Evolutionary conservation across 2,329 filamentous ascomycete species (phyloP).

Genomic region (Tolypocladium sp.): DNA sequence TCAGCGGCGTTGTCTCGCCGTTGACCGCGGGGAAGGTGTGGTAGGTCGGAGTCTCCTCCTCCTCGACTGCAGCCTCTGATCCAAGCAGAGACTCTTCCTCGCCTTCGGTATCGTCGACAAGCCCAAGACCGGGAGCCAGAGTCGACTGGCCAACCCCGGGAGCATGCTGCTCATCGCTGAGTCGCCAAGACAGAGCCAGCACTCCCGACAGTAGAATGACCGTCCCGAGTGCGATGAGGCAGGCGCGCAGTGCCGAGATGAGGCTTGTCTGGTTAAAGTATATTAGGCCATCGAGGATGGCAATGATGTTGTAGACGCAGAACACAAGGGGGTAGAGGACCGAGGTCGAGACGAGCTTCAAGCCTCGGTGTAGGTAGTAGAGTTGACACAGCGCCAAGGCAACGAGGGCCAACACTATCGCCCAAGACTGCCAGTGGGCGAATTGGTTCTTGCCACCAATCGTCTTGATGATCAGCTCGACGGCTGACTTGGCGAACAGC

Average conservation of each 20-base stretch:
- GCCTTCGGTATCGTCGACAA: slow-evolving; percentile 60
- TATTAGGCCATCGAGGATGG: slow-evolving; percentile 92
- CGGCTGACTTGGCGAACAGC: slow-evolving; percentile 89
- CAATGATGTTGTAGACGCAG: slow-evolving; percentile 98
- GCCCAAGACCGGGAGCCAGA: slow-evolving; percentile 72
- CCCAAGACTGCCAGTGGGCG: slow-evolving; percentile 89
- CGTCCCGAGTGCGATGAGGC: slow-evolving; percentile 79
- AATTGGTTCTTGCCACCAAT: slow-evolving; percentile 88
- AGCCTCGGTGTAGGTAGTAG: slow-evolving; percentile 87
- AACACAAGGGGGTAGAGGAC: slow-evolving; percentile 96
- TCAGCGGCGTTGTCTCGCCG: slow-evolving; percentile 27
- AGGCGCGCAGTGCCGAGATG: slow-evolving; percentile 66
- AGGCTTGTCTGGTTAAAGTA: slow-evolving; percentile 88
- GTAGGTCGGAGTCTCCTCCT: slow-evolving; percentile 30
- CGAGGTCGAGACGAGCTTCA: slow-evolving; percentile 92
- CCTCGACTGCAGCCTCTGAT: slow-evolving; percentile 32
- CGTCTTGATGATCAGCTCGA: slow-evolving; percentile 84
- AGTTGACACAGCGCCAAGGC: slow-evolving; percentile 79
- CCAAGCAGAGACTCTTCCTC: slow-evolving; percentile 49
- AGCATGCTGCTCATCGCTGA: slow-evolving; percentile 66
- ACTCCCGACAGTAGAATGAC: slow-evolving; percentile 80
- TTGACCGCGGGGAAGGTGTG: slow-evolving; percentile 38
- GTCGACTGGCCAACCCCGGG: slow-evolving; percentile 56
- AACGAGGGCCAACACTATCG: slow-evolving; percentile 74
- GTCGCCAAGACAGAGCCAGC: slow-evolving; percentile 83